A percentile compares a stretch with the other conserved stretches of the same genome.
Conservation (phyloP, 371 early-diverging fungal genomes). For the Mucor racemosus region DNA sequence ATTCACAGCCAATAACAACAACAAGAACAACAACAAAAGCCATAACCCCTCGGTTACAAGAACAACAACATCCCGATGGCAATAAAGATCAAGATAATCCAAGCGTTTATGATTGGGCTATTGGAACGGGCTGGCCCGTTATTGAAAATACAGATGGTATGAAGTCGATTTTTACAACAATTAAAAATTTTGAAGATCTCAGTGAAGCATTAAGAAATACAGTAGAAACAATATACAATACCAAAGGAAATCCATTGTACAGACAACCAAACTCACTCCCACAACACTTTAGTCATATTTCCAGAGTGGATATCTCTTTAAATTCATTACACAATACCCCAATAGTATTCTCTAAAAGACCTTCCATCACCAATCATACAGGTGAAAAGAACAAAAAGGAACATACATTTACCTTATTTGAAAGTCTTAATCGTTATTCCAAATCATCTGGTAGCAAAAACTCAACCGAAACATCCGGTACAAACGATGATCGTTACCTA, state of each 20-base stretch:
- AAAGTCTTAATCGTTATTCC: constrained; percentile 31
- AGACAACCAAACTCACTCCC: constrained; percentile 2
- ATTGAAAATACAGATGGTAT: constrained; percentile 26
- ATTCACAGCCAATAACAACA: background rate
- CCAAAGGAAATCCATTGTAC: constrained; percentile 16
- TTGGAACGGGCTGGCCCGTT: constrained; percentile 34
- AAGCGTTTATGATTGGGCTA: constrained; percentile 32
- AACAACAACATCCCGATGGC: no score
- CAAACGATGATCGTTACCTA: constrained; percentile 13
- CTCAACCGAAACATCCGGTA: background rate
- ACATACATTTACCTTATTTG: constrained; percentile 34
- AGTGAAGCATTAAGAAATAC: constrained; percentile 30
- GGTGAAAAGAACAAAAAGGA: constrained; percentile 7
- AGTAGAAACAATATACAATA: constrained; percentile 14
- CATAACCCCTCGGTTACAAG: background rate
- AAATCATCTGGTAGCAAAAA: background rate
- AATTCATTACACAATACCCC: background rate
- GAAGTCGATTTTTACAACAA: constrained; percentile 34
- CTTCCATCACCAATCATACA: background rate
- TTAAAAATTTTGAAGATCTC: constrained; percentile 32
- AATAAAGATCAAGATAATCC: background rate
- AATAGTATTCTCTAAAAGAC: background rate
- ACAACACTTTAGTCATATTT: background rate
- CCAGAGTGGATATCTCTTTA: background rate
- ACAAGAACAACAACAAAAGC: background rate